Base-by-base conservation (phyloP, 1,284 basidiomycete species). In the Paramarasmius palmivorus region DNA sequence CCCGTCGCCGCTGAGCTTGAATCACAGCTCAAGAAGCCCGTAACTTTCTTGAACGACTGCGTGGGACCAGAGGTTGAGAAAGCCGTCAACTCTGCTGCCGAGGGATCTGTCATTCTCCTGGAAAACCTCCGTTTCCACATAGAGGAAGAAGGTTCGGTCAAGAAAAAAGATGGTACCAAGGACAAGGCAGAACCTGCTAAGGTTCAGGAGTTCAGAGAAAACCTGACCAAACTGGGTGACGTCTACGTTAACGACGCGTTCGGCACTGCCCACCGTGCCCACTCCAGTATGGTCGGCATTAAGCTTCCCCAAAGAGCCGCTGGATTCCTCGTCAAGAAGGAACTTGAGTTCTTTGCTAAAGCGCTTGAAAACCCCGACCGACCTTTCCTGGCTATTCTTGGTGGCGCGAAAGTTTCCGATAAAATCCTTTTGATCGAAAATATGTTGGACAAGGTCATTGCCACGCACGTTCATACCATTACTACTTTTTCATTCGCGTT, bases 241-340 rank as follows among this genome's bases (percentile, higher is more conserved):
- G 92, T 99, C 62, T 99, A 98, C 74, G 81, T 99, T 72, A 99
- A 99, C 78, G 96, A 99, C 70, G 97, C 96, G 37, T 99, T 99
- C 72, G 96, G 96, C 54, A 98, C 96, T 50, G 97, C 96, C 38
- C 96, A 99, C 75, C 93, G 96, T 63, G 95, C 93, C 20, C 97
- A 99, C 74, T 97, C 96, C 1, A 95, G 93, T 64, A 98, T 99
- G 93, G 97, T 99, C 64, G 96, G 96, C 61, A 83, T 99, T 61
- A 84, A 97, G 72, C 83, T 98, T 36, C 86, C 88, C n/a, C 89
- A 96, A 73, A 86, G 94, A 63, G 96, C 96, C 7, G 86, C 95
- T 37, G 96, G 96, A 46, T 95, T 97, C 81, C 82, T 99, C 61
- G 92, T 99, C 82, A 98, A 96, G 81, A 98, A 98, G 77, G 96